phyloP scores from a whole-genome alignment of 805 yeast genomes.

The Metschnikowia anglica region DNA sequence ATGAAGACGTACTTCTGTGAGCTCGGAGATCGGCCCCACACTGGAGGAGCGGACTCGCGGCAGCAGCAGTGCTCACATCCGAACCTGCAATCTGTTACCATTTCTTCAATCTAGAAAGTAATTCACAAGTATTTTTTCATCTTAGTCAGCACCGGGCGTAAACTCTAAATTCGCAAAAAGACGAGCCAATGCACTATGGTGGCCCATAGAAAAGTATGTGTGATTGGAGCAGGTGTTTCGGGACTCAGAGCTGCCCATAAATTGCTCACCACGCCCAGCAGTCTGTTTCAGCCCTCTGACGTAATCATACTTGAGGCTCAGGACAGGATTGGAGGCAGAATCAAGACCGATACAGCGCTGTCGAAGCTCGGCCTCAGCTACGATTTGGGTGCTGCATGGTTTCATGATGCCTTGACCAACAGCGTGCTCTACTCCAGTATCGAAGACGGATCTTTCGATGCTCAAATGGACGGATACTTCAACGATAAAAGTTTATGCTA shows the following conservation, averaged over 20 bases:
- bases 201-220: constrained; percentile 11
- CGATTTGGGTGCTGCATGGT: constrained; percentile 92
- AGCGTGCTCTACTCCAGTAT: constrained; percentile 55
- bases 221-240: constrained; percentile 28
- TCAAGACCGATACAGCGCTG: constrained; percentile 18
- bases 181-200: neutral
- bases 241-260: constrained; percentile 29
- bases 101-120: too few relatives aligned
- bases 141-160: too few relatives aligned
- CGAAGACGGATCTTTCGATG: constrained; percentile 18
- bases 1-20: too few relatives aligned
- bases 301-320: constrained; percentile 27
- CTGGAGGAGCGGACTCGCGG: too few relatives aligned
- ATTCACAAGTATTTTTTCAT: too few relatives aligned
- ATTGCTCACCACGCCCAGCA: constrained; percentile 20
- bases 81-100: too few relatives aligned
- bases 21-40: too few relatives aligned
- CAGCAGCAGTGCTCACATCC: too few relatives aligned
- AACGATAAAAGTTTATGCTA: constrained; percentile 45
- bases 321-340: constrained; percentile 26
- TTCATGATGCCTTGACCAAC: constrained; percentile 76
- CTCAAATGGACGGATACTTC: constrained; percentile 38
- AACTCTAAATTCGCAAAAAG: too few relatives aligned
- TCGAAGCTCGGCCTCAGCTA: constrained; percentile 23
- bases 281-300: constrained; percentile 18